Percentiles rank a stretch among this genome's conserved stretches.
Conservation (phyloP, 768 basidiomycete genomes). For the Rhizopogon vinicolor region DNA sequence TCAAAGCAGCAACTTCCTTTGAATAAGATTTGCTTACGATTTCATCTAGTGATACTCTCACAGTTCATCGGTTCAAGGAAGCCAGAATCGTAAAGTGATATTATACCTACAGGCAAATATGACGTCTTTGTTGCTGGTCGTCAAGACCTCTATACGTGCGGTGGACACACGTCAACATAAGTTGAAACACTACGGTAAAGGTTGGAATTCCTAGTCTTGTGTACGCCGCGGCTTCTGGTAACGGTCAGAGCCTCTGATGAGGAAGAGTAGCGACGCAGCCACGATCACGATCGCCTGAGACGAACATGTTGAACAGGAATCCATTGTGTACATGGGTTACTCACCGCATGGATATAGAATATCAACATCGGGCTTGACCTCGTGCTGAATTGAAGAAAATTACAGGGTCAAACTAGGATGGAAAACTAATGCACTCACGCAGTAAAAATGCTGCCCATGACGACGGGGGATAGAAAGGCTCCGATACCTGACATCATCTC, state of each 20-base stretch:
- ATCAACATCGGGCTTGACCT: constrained; percentile 18
- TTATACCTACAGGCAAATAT: neutral
- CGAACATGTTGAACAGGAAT: neutral
- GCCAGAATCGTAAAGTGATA: too few relatives aligned
- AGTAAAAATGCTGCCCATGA: constrained; percentile 26
- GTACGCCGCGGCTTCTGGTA: constrained; percentile 2
- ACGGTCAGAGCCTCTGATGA: constrained; percentile 19
- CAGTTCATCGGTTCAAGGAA: neutral
- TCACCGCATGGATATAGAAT: constrained; percentile 22
- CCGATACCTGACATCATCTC: constrained; percentile 21
- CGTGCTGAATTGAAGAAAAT: constrained; percentile 5
- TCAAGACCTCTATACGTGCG: neutral
- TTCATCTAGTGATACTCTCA: neutral
- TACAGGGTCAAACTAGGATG: neutral
- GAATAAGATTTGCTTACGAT: neutral
- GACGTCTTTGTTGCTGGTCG: neutral
- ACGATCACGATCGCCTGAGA: constrained; percentile 12
- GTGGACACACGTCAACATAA: neutral
- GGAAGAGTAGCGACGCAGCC: constrained; percentile 15
- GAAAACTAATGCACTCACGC: constrained; percentile 5
- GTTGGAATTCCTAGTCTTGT: neutral
- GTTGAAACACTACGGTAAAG: neutral
- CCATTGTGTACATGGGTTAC: neutral
- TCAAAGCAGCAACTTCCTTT: neutral
- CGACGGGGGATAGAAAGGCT: constrained; percentile 18